Percentiles rank a stretch among this genome's conserved stretches.
Conservation (phyloP, 1,139 yeast genomes). For the Yamadazyma taylorii region DNA sequence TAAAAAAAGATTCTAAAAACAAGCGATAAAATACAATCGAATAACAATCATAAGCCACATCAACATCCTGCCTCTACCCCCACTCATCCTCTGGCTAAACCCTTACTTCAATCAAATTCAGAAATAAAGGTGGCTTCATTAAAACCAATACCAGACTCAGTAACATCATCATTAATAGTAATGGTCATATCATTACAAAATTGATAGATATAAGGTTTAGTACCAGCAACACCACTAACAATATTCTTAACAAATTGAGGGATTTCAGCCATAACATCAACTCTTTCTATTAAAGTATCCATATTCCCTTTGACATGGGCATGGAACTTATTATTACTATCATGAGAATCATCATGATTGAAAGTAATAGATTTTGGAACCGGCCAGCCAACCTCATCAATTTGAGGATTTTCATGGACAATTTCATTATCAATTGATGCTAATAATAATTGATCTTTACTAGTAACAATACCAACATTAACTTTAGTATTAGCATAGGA, state of each 20-base stretch:
- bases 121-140: constrained; percentile 81
- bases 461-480: constrained; percentile 71
- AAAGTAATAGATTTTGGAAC: constrained; percentile 72
- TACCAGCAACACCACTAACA: constrained; percentile 92
- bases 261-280: constrained; percentile 96
- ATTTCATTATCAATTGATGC: constrained; percentile 69
- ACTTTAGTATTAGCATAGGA: constrained; percentile 85
- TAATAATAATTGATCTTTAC: constrained; percentile 61
- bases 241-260: constrained; percentile 92
- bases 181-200: constrained; percentile 60
- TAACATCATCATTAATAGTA: constrained; percentile 31
- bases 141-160: constrained; percentile 70
- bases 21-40: constrained; percentile 6
- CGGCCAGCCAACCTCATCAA: constrained; percentile 90
- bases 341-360: constrained; percentile 35
- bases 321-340: constrained; percentile 28
- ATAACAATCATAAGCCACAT: constrained; percentile 8
- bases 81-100: too few relatives aligned
- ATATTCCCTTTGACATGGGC: constrained; percentile 57
- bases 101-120: constrained; percentile 31
- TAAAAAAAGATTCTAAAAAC: constrained; percentile 4
- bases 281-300: constrained; percentile 70
- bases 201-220: constrained; percentile 94
- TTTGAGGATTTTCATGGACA: constrained; percentile 56
- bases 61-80: neutral